These are phyloP conservation scores for Mycogone perniciosa DNA, from an alignment of 2,329 filamentous ascomycete genomes.

Conservation along the genomic window DNA sequence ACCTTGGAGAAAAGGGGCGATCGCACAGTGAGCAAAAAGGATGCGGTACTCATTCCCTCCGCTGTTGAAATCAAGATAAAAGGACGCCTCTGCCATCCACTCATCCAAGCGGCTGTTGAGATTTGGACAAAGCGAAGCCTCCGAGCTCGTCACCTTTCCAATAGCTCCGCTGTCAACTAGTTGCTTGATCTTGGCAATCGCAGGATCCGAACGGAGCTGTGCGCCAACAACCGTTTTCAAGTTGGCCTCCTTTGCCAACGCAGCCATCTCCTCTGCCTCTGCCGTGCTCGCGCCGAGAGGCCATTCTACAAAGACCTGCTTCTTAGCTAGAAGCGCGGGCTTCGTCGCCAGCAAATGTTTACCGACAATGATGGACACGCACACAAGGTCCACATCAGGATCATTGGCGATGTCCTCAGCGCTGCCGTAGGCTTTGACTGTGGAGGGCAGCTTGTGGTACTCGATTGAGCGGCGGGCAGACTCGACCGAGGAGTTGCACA, in stretches of 20 bases:
- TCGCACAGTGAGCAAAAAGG: constrained; percentile 12
- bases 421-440: constrained; percentile 39
- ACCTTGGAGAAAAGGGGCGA: not conserved
- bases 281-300: constrained; percentile 38
- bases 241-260: constrained; percentile 25
- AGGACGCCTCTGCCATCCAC: constrained; percentile 18
- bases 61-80: constrained; percentile 19
- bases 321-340: constrained; percentile 38
- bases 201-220: constrained; percentile 39
- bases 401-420: constrained; percentile 40
- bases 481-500: constrained; percentile 41
- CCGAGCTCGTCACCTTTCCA: constrained; percentile 10
- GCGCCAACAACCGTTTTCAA: constrained; percentile 38
- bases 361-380: constrained; percentile 44
- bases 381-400: constrained; percentile 43
- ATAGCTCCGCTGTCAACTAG: constrained; percentile 11
- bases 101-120: not conserved
- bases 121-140: not conserved
- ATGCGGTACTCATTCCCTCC: constrained; percentile 23
- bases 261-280: constrained; percentile 34
- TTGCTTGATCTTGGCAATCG: constrained; percentile 18
- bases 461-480: constrained; percentile 37
- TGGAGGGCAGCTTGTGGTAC: constrained; percentile 32
- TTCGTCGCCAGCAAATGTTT: constrained; percentile 31
- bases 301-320: constrained; percentile 49